Base-by-base conservation (phyloP, 2,329 filamentous ascomycete genomes). In the Colletotrichum eremochloae region DNA sequence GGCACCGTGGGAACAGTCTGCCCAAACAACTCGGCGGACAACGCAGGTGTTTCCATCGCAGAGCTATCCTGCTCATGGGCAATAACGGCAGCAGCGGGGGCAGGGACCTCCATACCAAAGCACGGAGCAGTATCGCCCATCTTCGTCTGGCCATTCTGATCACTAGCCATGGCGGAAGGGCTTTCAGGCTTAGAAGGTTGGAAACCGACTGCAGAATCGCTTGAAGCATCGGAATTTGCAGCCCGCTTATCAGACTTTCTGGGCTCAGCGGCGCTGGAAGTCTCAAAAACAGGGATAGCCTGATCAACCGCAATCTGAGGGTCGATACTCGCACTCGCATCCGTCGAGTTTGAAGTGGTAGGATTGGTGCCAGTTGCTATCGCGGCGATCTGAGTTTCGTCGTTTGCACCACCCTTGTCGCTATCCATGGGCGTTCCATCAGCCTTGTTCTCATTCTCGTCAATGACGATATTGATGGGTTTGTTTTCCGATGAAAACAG, bases 151-250 rank as follows among this genome's bases (percentile, higher is more conserved):
- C 33, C 9, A 29, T 61, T n/a, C 8, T 14, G 57, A 36, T 61
- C 11, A 18, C 9, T 42, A 18, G 6, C 40, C n/a, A 33, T 14
- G 18, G 15, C 33, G 33, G 33, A 50, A 40, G 36, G n/a, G 33
- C 5, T 36, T 29, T 53, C 18, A 42, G 38, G n/a, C n/a, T 42
- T 42, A 36, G 50, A 15, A 63, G 48, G 15, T 18, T 53, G 46
- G 14, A 53, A 42, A 14, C 14, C 48, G 18, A 63, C 48, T 15
- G 61, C 36, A 20, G 48, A 63, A 46, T 53, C 61, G 46, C 24
- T 42, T 29, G 48, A 53, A 42, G 24, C 61, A 15, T 20, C 29
- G 3, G 48, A 42, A 3, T 29, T 11, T 6, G 36, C 36, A 20
- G 24, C 48, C 40, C n/a, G 14, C 11, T n/a, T 29, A 9, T 63